Evolutionary conservation across 257 asterid genomes (phyloP).

Genomic region (Solanum tarijense): DNA sequence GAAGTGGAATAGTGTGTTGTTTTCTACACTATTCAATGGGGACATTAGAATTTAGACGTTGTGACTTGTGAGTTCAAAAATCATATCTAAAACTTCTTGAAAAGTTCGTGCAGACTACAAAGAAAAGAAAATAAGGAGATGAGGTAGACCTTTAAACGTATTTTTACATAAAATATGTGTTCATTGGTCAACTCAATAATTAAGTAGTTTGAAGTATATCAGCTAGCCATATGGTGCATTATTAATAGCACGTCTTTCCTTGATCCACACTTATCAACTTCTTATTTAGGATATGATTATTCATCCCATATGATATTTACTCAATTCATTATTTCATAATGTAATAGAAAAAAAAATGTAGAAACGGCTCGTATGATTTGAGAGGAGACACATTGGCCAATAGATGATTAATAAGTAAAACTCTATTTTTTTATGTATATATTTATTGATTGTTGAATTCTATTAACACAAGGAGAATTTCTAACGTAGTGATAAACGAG

Average conservation of each 20-base stretch:
- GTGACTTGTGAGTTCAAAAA: neutral
- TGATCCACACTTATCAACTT: neutral
- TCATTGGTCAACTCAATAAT: neutral
- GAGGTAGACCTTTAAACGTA: neutral
- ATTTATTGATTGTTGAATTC: neutral
- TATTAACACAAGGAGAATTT: neutral
- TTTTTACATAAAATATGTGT: neutral
- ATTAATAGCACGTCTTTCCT: neutral
- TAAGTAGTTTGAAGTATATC: neutral
- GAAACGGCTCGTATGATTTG: neutral
- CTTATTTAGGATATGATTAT: neutral
- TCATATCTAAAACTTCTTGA: neutral
- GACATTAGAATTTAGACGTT: neutral
- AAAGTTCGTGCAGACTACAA: neutral
- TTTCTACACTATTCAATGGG: neutral
- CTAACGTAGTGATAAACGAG: neutral
- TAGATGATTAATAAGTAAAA: neutral
- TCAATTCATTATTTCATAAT: neutral
- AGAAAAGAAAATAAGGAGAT: neutral
- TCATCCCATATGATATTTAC: neutral
- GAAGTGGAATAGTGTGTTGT: neutral
- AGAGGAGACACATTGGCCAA: neutral
- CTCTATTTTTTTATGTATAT: neutral
- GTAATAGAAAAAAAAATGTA: neutral
- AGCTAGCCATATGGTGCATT: neutral